These are phyloP conservation scores for Trametes villosa DNA, from an alignment of 768 basidiomycete species.

Conservation along the genomic window DNA sequence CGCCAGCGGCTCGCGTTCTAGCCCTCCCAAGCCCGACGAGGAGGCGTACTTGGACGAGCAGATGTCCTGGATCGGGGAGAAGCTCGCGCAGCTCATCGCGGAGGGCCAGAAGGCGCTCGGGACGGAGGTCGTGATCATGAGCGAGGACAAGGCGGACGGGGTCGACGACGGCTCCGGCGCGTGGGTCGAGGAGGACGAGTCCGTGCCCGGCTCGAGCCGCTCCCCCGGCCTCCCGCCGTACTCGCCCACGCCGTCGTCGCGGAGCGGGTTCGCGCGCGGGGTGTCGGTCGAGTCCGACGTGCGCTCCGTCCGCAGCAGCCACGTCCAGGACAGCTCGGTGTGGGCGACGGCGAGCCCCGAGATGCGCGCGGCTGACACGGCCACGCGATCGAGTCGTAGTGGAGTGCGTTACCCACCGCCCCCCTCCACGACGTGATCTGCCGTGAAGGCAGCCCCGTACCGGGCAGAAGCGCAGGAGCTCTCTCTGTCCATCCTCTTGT, in stretches of 20 bases:
- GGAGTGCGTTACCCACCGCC: too few relatives aligned
- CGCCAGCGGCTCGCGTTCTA: conserved; percentile 18
- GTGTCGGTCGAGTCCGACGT: conserved; percentile 42
- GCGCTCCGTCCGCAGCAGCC: conserved; percentile 23
- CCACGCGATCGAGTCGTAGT: too few relatives aligned
- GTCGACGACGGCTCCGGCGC: conserved; percentile 74
- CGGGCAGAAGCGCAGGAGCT: too few relatives aligned
- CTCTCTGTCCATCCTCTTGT: too few relatives aligned
- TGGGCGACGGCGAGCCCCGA: conserved; percentile 74
- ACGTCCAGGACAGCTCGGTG: conserved; percentile 48
- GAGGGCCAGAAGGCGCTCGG: conserved; percentile 80
- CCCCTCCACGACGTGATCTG: too few relatives aligned
- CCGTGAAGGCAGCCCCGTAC: too few relatives aligned
- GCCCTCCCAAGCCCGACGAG: conserved; percentile 34
- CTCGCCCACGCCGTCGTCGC: conserved; percentile 34
- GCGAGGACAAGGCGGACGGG: conserved; percentile 73
- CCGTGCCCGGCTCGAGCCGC: conserved; percentile 28
- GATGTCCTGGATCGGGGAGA: conserved; percentile 86
- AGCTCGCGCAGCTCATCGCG: conserved; percentile 69
- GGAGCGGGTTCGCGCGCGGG: conserved; percentile 41
- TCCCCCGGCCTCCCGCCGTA: conserved; percentile 29
- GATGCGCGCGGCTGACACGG: too few relatives aligned
- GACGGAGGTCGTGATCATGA: conserved; percentile 79
- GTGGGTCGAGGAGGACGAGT: conserved; percentile 70
- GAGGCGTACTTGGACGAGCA: conserved; percentile 51